A percentile compares a stretch with the other conserved stretches of the same genome.
Conservation (phyloP, 805 yeast genomes). For the Pichia nanzhaoensis region DNA sequence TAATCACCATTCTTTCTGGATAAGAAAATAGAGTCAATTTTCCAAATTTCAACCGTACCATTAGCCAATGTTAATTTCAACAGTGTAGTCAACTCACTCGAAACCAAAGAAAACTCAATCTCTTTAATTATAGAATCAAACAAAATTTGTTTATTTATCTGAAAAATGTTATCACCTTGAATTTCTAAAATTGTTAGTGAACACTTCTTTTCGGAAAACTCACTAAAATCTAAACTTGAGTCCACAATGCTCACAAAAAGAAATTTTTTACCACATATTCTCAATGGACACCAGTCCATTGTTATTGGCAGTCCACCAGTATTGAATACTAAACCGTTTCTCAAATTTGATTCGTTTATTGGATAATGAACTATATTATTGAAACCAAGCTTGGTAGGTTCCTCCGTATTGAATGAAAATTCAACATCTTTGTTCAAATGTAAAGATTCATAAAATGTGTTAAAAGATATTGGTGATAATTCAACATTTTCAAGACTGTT, state of each 20-base stretch:
- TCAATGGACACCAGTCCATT: conserved; percentile 22
- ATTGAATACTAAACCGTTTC: conserved; percentile 24
- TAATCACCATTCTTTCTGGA: conserved; percentile 1
- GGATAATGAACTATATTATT: conserved; percentile 16
- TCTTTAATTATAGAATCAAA: conserved; percentile 22
- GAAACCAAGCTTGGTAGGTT: conserved; percentile 3
- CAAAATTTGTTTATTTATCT: conserved; percentile 15
- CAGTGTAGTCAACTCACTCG: conserved; percentile 14
- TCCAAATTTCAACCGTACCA: conserved; percentile 23
- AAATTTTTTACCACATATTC: conserved; percentile 16
- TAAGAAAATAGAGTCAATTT: conserved; percentile 16
- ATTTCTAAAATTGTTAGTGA: conserved; percentile 22
- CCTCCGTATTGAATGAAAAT: conserved; percentile 17
- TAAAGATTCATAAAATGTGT: conserved; percentile 1
- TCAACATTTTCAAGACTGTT: neutral
- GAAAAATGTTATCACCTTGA: conserved; percentile 3
- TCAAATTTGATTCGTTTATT: conserved; percentile 10
- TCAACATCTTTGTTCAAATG: conserved; percentile 12
- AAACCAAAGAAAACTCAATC: conserved; percentile 23
- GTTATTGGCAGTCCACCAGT: conserved; percentile 28
- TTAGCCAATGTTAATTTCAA: conserved; percentile 25
- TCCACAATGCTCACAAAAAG: conserved; percentile 25
- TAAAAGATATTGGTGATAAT: neutral
- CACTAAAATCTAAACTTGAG: conserved; percentile 12
- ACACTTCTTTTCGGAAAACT: conserved; percentile 17